Conservation (phyloP, 2,329 filamentous ascomycete species). For the Claviceps sp. region DNA sequence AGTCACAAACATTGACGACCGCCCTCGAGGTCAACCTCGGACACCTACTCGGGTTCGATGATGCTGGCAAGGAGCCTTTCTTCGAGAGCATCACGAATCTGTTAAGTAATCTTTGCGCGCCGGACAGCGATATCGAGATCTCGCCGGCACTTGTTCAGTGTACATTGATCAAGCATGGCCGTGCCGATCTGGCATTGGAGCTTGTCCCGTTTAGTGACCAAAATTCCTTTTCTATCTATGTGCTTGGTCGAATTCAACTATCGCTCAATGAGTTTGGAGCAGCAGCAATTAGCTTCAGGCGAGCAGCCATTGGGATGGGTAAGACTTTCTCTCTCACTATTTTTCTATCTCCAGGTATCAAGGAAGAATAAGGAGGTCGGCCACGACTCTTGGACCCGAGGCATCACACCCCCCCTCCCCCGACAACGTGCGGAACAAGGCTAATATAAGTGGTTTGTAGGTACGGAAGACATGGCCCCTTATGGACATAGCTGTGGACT, state of each 20-base stretch:
- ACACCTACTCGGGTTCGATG: constrained; percentile 49
- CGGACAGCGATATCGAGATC: constrained; percentile 53
- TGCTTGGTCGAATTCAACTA: constrained; percentile 70
- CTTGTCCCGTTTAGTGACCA: constrained; percentile 42
- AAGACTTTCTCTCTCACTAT: constrained; percentile 24
- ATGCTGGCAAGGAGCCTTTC: constrained; percentile 35
- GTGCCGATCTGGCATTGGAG: constrained; percentile 46
- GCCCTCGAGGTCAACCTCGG: constrained; percentile 46
- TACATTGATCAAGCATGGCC: constrained; percentile 43
- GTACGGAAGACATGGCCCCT: constrained; percentile 30
- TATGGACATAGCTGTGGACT: constrained; percentile 50
- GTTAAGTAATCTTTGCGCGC: constrained; percentile 50
- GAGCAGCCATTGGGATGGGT: constrained; percentile 73
- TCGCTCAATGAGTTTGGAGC: constrained; percentile 58
- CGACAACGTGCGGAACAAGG: background rate
- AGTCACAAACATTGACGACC: constrained; percentile 41
- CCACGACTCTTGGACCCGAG: background rate
- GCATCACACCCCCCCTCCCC: too few species aligned
- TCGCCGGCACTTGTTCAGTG: constrained; percentile 47
- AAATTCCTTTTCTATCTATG: constrained; percentile 58
- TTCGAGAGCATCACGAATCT: constrained; percentile 52
- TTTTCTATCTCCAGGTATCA: background rate
- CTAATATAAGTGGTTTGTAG: constrained; percentile 15
- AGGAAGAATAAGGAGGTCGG: too few species aligned
- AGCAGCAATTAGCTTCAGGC: constrained; percentile 66